Base-by-base conservation (phyloP, 441 rosid genomes). In the Sinapis alba region DNA sequence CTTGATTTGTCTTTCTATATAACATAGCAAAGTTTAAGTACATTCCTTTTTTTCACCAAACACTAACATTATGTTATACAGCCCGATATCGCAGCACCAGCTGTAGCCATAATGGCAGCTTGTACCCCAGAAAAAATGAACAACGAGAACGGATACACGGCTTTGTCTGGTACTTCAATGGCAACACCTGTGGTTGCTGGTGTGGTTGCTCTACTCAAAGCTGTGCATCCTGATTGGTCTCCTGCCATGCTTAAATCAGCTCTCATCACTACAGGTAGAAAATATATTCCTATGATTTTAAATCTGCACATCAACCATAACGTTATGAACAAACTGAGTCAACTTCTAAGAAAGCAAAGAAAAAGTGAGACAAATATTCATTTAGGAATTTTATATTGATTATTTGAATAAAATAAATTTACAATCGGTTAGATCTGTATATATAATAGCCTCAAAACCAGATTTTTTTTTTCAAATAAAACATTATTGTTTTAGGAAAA, bases 61-160 rank as follows among this genome's bases (percentile, higher is more conserved):
- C 32, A 34, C 19, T 8, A 27, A 34, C 62, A 16, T 47, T 50
- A 36, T 28, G 38, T 50, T 43, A 18, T 32, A 11, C 74, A 90
- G 95, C 95, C 95, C 11, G 95, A 89, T 72, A 71, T 88, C 5
- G 74, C 83, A 3, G 92, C 90, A 69, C 95, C 95, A 18, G 95
- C 89, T 66, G 67, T 89, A 62, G 80, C 77, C 71, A 88, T 89
- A 64, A 72, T 89, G n/a, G 95, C 88, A 18, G 92, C 95, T 45
- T 75, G 82, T 86, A 41, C 59, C 21, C 95, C 95, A 30, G 73
- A n/a, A 53, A 68, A 71, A 15, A 0, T 3, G 3, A 27, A 15
- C 5, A 50, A 3, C 15, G 73, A 76, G 13, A 51, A 81, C 54
- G 80, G 82, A 9, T 88, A 36, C 67, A 65, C 73, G 26, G 71